Base-by-base conservation (phyloP, 2,329 filamentous ascomycete species). In the Alternaria postmessia region DNA sequence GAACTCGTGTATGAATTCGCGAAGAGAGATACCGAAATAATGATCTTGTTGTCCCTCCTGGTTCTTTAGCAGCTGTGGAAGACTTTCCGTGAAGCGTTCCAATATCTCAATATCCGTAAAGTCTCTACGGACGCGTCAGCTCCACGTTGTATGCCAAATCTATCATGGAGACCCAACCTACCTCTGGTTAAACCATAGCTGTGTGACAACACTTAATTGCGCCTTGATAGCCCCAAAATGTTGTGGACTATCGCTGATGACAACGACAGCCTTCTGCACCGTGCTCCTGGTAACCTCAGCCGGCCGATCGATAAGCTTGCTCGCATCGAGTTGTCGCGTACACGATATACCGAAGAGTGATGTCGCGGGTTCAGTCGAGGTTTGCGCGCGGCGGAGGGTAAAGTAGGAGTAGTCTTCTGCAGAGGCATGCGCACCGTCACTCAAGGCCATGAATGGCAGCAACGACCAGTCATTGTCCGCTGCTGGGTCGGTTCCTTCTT, bases 391-490 rank as follows among this genome's bases (percentile, higher is more conserved):
- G 59, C 93, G 85, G 52, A 99, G 88, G 8, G 94, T 98, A 78
- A 99, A 99, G 82, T 99, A 99, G 52, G 94, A 97, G 83, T 98
- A 99, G 81, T 98, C 95, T 81, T 99, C 95, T 59, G 90, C 91
- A 22, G 92, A 89, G 57, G 93, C 89, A 83, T 99, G 95, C 54
- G 95, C 95, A 54, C 95, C 95, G 77, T 99, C 95, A 59, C 92
- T 95, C 73, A 99, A 81, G 26, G 95, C 95, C 92, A 98, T 97
- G 79, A 99, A 99, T 0, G 95, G 94, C 63, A 99, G 84, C 68
- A 97, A 80, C 28, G 89, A 86, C 95, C 95, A 99, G 75, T 95
- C 92, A 80, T 96, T 94, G 60, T 94, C 91, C 46, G 81, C 83
- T 4, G 91, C 91, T 11, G 94, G 93, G 79, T 97, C 93, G 59